Percentiles rank a stretch among this genome's conserved stretches.
Evolutionary conservation across 768 basidiomycete genomes (phyloP).

Genomic region (Leccinum broughii): DNA sequence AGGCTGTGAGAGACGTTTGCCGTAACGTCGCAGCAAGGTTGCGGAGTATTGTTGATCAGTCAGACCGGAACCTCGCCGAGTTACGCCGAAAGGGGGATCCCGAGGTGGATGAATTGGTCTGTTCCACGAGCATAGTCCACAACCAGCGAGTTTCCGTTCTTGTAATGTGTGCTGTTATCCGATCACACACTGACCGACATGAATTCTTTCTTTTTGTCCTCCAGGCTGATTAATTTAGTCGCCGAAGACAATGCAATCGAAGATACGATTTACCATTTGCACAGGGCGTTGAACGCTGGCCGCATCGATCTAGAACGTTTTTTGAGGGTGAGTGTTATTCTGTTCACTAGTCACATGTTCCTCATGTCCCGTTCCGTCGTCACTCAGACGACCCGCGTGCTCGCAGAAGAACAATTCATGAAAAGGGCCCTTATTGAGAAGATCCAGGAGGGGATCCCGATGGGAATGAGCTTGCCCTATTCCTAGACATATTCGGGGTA

Average conservation of each 20-base stretch:
- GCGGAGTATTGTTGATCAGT: conserved; percentile 59
- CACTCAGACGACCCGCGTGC: conserved; percentile 71
- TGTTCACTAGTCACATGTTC: conserved; percentile 16
- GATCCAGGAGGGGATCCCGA: conserved; percentile 65
- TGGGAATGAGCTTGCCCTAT: conserved; percentile 43
- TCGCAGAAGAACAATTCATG: conserved; percentile 97
- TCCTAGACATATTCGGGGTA: conserved; percentile 41
- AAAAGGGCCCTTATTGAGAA: conserved; percentile 93
- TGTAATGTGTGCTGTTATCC: not conserved
- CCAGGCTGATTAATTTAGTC: conserved; percentile 90
- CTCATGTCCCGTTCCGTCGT: conserved; percentile 21
- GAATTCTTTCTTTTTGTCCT: not conserved
- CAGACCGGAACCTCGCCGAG: conserved; percentile 74
- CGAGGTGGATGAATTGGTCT: conserved; percentile 95
- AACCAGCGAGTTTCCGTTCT: conserved; percentile 67
- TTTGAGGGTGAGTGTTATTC: conserved; percentile 65
- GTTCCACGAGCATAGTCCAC: conserved; percentile 92
- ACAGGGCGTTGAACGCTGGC: conserved; percentile 87
- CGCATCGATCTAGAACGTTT: conserved; percentile 94
- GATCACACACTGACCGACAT: conserved; percentile 19
- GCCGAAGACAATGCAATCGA: conserved; percentile 99
- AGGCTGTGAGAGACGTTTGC: conserved; percentile 93
- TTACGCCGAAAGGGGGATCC: conserved; percentile 84
- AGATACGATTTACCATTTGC: conserved; percentile 96
- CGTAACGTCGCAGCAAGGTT: conserved; percentile 70